Evolutionary conservation across 1,284 basidiomycete species (phyloP), one percentile per base, ranked within the genome.

Genomic region (Trametes pubescens): DNA sequence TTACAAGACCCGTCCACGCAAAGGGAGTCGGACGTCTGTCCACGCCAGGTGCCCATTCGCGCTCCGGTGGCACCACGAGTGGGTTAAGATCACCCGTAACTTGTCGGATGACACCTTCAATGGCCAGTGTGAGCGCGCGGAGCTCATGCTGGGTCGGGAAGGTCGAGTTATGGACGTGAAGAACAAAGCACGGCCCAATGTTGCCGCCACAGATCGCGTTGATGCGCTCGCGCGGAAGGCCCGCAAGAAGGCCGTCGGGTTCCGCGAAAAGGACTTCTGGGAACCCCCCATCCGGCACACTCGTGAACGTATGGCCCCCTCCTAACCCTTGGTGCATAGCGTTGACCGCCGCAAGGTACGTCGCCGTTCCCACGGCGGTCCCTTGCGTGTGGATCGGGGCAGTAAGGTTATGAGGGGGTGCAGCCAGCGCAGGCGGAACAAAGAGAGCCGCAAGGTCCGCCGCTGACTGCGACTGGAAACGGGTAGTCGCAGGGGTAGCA

Each of bases 1-100:
- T 4, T 4, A 22, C 24, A 4, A 49, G 26, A 11, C 8, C 24
- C 5, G n/a, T 18, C 47, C 47, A 49, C 8, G 47, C 29, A 2
- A 26, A 11, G 16, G 47, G 47, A 13, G 5, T 4, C 24, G 26
- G 8, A 7, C 47, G 14, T 40, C 40, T 44, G 55, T 54, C 5
- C 51, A 57, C 14, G 14, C 48, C 14, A 44, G 49, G 14, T 46
- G 34, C 26, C 37, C 37, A 32, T 59, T 38, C 40, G 56, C 40
- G 11, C 51, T 46, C 29, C 7, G 34, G 21, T 21, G 18, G 35
- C 21, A 32, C 10, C 9, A 37, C 7, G 7, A 35, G 9, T 2
- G 26, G 14, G 32, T 34, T 43, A 10, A 38, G n/a, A 11, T 40
- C 18, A 13, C 47, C 47, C 5, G 47, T 49, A 16, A 49, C 6